Percentiles rank a stretch among this genome's conserved stretches.
phyloP scores from a whole-genome alignment of 2,329 filamentous ascomycete genomes.

The Leptodontidium sp. region DNA sequence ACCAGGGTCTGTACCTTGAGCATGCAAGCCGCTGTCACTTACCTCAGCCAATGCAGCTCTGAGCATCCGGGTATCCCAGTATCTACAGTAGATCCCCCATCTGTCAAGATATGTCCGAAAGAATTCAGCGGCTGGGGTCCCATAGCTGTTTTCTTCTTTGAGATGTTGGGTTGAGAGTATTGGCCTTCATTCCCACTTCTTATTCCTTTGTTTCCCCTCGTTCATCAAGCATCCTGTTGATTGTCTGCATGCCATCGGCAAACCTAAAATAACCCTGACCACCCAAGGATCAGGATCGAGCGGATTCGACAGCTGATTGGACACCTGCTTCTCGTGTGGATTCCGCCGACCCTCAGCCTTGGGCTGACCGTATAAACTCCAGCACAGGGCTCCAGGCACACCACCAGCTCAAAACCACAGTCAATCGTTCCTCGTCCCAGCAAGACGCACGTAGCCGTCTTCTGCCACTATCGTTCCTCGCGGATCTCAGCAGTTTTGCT shows the following conservation, averaged over 20 bases:
- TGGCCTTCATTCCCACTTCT: constrained; percentile 22
- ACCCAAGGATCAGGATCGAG: constrained; percentile 20
- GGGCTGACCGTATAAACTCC: constrained; percentile 35
- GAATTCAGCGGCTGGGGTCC: constrained; percentile 28
- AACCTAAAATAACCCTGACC: constrained; percentile 23
- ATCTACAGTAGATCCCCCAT: background rate
- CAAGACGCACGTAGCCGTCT: constrained; percentile 33
- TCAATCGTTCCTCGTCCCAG: constrained; percentile 37
- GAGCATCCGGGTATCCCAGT: background rate
- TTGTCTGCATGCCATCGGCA: constrained; percentile 35
- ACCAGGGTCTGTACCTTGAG: background rate
- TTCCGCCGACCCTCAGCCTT: constrained; percentile 33
- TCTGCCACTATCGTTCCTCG: constrained; percentile 39
- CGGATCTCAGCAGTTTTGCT: constrained; percentile 36
- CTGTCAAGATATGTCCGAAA: constrained; percentile 4
- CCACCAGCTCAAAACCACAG: constrained; percentile 33
- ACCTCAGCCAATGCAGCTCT: background rate
- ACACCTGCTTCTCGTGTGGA: constrained; percentile 21
- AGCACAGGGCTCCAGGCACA: constrained; percentile 32
- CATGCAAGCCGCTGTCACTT: constrained; percentile 23
- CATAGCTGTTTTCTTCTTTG: constrained; percentile 44
- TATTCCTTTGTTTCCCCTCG: constrained; percentile 23
- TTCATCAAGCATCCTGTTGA: constrained; percentile 27
- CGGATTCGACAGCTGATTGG: constrained; percentile 29
- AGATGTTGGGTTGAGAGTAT: constrained; percentile 25